Conservation (phyloP, 1,284 basidiomycete genomes). For the Cryptococcus floricola region DNA sequence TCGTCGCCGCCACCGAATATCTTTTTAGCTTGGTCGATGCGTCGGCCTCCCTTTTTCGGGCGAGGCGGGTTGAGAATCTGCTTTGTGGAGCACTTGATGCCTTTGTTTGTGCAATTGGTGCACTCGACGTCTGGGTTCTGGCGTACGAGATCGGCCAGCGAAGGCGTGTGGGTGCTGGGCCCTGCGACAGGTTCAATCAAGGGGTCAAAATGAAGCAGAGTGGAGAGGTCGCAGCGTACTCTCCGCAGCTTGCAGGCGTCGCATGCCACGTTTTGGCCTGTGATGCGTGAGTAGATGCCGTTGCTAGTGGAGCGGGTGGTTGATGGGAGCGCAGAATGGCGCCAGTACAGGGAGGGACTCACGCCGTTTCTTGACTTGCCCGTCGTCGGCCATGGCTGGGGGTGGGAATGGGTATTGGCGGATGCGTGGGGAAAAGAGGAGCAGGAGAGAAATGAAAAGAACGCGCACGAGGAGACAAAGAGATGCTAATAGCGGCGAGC, state of each 20-base stretch:
- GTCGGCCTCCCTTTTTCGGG: slow-evolving; percentile 42
- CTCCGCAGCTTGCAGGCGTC: slow-evolving; percentile 38
- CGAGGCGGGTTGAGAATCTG: slow-evolving; percentile 36
- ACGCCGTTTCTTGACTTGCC: no score
- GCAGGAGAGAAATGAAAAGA: no score
- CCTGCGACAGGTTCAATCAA: no score
- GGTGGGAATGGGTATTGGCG: no score
- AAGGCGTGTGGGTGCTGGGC: background rate
- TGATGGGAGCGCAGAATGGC: no score
- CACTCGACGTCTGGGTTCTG: slow-evolving; percentile 31
- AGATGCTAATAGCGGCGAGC: no score
- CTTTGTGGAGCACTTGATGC: slow-evolving; percentile 35
- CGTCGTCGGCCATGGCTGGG: no score
- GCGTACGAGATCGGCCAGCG: slow-evolving; percentile 26
- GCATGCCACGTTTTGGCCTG: slow-evolving; percentile 42
- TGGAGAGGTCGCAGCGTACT: slow-evolving; percentile 38
- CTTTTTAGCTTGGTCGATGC: slow-evolving; percentile 38
- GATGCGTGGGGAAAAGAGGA: no score
- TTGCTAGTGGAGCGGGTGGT: no score
- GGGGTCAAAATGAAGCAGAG: slow-evolving; percentile 6
- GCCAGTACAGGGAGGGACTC: no score
- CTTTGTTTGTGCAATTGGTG: slow-evolving; percentile 38
- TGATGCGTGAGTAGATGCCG: background rate
- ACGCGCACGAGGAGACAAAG: no score
- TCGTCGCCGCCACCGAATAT: slow-evolving; percentile 20